Conservation (phyloP, 768 basidiomycete species). For the Boletus sp. region DNA sequence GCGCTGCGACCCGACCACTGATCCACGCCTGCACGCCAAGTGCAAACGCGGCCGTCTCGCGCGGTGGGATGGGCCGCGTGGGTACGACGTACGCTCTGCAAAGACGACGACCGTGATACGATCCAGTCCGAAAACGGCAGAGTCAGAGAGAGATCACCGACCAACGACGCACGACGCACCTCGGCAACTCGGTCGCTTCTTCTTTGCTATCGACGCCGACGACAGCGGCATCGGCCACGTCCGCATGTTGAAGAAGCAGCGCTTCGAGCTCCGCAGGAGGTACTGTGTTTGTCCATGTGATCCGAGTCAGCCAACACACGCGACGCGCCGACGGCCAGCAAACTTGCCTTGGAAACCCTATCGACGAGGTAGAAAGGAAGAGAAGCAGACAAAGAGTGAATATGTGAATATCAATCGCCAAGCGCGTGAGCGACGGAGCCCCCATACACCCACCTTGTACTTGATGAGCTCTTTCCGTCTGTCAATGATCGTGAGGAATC, state of each 20-base stretch:
- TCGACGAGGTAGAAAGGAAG: neutral
- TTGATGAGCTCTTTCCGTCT: slow-evolving; percentile 75
- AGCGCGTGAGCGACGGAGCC: neutral
- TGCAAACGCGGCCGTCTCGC: slow-evolving; percentile 35
- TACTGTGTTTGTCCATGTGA: slow-evolving; percentile 41
- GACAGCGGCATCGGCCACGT: slow-evolving; percentile 78
- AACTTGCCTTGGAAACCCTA: slow-evolving; percentile 73
- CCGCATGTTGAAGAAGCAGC: slow-evolving; percentile 69
- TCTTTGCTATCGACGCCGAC: slow-evolving; percentile 67
- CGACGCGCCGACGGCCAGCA: neutral
- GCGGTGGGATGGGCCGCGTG: slow-evolving; percentile 19
- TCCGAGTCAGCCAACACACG: neutral
- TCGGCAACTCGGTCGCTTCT: slow-evolving; percentile 80
- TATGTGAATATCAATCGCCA: neutral
- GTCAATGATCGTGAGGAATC: slow-evolving; percentile 74
- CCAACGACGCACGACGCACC: slow-evolving; percentile 34
- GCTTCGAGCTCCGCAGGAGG: slow-evolving; percentile 86
- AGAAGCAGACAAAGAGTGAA: neutral
- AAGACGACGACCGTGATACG: neutral
- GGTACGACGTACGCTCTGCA: slow-evolving; percentile 47
- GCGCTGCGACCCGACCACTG: slow-evolving; percentile 61
- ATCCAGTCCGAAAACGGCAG: too few species aligned
- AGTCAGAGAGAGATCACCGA: neutral
- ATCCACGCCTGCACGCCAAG: slow-evolving; percentile 65
- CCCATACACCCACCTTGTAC: slow-evolving; percentile 48